A percentile compares a stretch with the other conserved stretches of the same genome.
Conservation (phyloP, 805 yeast genomes). For the Candida maltosa region DNA sequence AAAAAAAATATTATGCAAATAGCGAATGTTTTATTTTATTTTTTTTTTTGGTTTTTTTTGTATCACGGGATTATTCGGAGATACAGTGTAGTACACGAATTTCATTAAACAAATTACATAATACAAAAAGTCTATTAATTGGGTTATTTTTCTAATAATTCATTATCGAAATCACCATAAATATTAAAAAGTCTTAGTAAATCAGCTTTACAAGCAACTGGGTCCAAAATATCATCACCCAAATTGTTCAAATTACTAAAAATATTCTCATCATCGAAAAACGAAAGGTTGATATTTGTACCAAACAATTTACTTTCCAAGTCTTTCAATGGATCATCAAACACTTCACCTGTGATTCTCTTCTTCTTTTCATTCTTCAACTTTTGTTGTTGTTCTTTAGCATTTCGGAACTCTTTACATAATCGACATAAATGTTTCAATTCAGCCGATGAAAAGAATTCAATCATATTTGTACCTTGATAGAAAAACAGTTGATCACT, state of each 20-base stretch:
- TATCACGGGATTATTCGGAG: too few species aligned
- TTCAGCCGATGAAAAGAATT: conserved; percentile 33
- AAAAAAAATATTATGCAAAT: too few species aligned
- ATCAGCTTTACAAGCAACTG: conserved; percentile 25
- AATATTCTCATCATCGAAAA: conserved; percentile 6
- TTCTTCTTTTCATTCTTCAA: conserved; percentile 4
- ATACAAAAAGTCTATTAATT: too few species aligned
- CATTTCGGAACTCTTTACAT: conserved; percentile 36
- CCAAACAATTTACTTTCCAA: background rate
- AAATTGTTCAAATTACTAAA: conserved; percentile 9
- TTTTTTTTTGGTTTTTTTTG: too few species aligned
- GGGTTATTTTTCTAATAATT: too few species aligned
- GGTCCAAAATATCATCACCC: conserved; percentile 10
- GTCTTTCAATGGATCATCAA: background rate
- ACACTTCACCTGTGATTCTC: conserved; percentile 7
- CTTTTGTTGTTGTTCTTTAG: conserved; percentile 26
- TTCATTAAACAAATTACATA: too few species aligned
- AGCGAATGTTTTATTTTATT: too few species aligned
- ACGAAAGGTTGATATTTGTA: conserved; percentile 1
- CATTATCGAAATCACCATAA: conserved; percentile 29
- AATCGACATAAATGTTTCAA: conserved; percentile 31
- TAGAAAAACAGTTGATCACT: conserved; percentile 26
- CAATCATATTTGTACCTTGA: conserved; percentile 37
- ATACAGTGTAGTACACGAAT: too few species aligned
- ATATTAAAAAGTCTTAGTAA: conserved; percentile 31